Evolutionary conservation across 441 rosid genomes (phyloP), one percentile per base, ranked within the genome.

Genomic region (Hura crepitans): DNA sequence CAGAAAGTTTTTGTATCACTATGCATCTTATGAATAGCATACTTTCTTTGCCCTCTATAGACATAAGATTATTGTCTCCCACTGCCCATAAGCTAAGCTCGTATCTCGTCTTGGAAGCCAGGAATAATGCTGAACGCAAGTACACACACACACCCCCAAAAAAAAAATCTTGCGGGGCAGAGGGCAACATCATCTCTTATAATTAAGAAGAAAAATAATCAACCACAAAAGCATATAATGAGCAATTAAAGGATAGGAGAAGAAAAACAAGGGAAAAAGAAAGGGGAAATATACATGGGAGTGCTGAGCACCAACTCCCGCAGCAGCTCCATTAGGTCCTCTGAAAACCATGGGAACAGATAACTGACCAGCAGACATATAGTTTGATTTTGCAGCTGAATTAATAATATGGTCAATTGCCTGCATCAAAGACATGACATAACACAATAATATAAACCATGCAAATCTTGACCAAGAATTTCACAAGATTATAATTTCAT

Each of bases 301-400:
- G 75, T 93, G 95, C 68, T 91, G 96, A 62, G 96, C 96, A 70
- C 90, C 98, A 68, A 94, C 97, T 82, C 97, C 98, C 67, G 96
- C 96, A 65, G 98, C 98, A 51, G 96, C 93, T 68, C 98, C 98
- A 84, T 94, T 94, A 56, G 98, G 97, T 70, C 98, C 98, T 78
- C 97, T 84, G 76, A 93, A 93, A 75, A 91, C 97, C 61, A 91
- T 88, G 56, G 97, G 96, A 61, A 89, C 97, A 28, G 79, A 70
- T 9, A 93, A 78, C 74, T 86, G 94, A 57, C 97, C 98, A 74
- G 95, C 86, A 74, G 98, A 93, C 98, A 93, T 93, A 77, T 93
- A 93, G 78, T 82, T 87, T 55, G 89, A 83, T 74, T 93, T 93
- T 69, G 96, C 97, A 72, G 98, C 97, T 25, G 95, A 93, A 76